A percentile compares a stretch with the other conserved stretches of the same genome.
These are phyloP conservation scores for Monosporascus sp. DNA, from an alignment of 2,329 filamentous ascomycete genomes.

Conservation along the genomic window DNA sequence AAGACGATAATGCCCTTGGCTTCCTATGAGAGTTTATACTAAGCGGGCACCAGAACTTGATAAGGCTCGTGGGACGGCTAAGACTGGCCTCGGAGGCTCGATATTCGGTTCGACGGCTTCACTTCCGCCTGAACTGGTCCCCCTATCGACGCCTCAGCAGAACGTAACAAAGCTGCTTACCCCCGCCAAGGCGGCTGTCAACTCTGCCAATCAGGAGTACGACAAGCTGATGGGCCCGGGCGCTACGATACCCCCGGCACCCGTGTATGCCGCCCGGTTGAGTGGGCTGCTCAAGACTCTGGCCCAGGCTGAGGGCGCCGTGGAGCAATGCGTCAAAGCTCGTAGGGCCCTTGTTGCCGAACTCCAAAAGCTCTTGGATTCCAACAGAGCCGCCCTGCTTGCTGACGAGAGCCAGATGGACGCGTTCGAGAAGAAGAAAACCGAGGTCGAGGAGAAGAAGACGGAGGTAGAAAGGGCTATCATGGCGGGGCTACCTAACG, in stretches of 20 bases:
- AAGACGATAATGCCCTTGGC: conserved; percentile 23
- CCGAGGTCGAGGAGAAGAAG: conserved; percentile 74
- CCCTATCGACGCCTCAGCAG: conserved; percentile 70
- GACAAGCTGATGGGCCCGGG: conserved; percentile 73
- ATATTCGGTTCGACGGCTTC: conserved; percentile 57
- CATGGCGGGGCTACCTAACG: conserved; percentile 70
- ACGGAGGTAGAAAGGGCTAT: conserved; percentile 87
- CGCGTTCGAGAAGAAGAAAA: conserved; percentile 61
- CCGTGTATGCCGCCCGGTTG: conserved; percentile 85
- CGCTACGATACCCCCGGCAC: conserved; percentile 67
- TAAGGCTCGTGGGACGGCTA: conserved; percentile 49
- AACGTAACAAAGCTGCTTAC: conserved; percentile 67
- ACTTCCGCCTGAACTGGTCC: conserved; percentile 70
- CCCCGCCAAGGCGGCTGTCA: conserved; percentile 60
- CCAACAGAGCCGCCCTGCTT: conserved; percentile 63
- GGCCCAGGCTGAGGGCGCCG: conserved; percentile 80
- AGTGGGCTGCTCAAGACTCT: conserved; percentile 86
- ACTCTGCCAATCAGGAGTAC: conserved; percentile 74
- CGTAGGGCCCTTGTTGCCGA: conserved; percentile 71
- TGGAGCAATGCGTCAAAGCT: conserved; percentile 84
- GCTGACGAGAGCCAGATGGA: conserved; percentile 63
- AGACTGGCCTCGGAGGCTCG: conserved; percentile 52
- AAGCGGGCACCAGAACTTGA: conserved; percentile 49
- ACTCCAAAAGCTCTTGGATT: conserved; percentile 75
- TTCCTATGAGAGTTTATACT: conserved; percentile 8